Evolutionary conservation across 2,329 filamentous ascomycete genomes (phyloP), one percentile per base, ranked within the genome.

Genomic region (Mariannaea sp.): DNA sequence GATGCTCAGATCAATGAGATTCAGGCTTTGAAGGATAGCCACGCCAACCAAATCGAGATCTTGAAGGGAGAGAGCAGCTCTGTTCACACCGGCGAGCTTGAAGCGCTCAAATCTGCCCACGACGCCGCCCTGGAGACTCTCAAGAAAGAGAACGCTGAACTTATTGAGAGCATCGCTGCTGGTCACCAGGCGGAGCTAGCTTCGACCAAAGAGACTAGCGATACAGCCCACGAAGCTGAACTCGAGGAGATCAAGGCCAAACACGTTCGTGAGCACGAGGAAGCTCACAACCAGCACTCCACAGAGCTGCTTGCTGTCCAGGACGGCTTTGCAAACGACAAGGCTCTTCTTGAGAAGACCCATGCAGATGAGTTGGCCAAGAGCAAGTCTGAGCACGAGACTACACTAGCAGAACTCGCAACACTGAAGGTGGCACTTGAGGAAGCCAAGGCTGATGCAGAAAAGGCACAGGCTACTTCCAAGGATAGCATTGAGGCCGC

Each of bases 11-110:
- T 78, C 7, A 69, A 71, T 22, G 80, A 84, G 61, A 69, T 86
- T 2, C 77, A 85, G 32, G 65, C 76, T n/a, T 70, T 86, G 20
- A 82, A 84, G 65, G 74, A 75, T 13, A 80, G 69, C 59, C 82
- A 85, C 59, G 77, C 78, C 2, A 73, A 80, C 58, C 73, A 82
- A 56, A 69, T 81, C 2, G 73, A 77, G 49, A 65, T 73, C 3
- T 61, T 75, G 29, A 77, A 78, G 65, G 64, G 61, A 9, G 73
- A 80, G 57, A 73, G 75, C 53, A 70, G 75, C 42, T 68, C 69
- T 10, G 53, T 66, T 10, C 65, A 79, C 20, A 66, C 71, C 13
- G 71, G 70, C 53, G 73, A 80, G 55, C 58, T 81, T 22, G 71
- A 73, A 45, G 61, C 65, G 1, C 71, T 81, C 17, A 72, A 77